These are phyloP conservation scores for Jacaranda mimosifolia DNA, from an alignment of 257 asterid species.

Conservation along the genomic window DNA sequence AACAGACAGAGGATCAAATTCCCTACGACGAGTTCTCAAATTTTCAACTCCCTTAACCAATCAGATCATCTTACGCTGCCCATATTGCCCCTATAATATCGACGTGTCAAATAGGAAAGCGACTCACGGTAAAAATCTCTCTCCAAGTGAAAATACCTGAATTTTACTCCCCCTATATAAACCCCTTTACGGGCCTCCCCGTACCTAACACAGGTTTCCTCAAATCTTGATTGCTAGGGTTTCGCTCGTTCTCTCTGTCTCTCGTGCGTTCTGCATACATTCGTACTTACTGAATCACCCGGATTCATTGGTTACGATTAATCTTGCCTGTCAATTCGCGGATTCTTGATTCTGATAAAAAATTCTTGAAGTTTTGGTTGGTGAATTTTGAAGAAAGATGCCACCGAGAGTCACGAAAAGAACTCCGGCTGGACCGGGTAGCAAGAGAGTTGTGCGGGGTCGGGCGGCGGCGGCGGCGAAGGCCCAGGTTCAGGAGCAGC, in stretches of 20 bases:
- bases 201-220: background rate
- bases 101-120: constrained; percentile 1
- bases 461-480: constrained; percentile 42
- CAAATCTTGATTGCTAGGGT: constrained; percentile 41
- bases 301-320: background rate
- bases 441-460: constrained; percentile 67
- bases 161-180: background rate
- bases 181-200: background rate
- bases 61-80: background rate
- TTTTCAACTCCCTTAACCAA: background rate
- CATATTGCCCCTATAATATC: background rate
- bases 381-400: constrained; percentile 47
- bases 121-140: background rate
- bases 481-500: constrained; percentile 35
- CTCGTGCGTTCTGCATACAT: constrained; percentile 9
- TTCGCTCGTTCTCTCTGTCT: constrained; percentile 21
- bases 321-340: background rate
- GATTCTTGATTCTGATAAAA: background rate
- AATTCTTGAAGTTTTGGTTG: constrained; percentile 15
- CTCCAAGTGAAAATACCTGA: background rate
- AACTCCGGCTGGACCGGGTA: constrained; percentile 79
- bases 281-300: constrained; percentile 4
- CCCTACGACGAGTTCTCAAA: constrained; percentile 20
- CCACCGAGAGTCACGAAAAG: constrained; percentile 76
- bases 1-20: background rate